These are phyloP conservation scores for Lentinula raphanica DNA, from an alignment of 768 basidiomycete genomes.

Conservation along the genomic window DNA sequence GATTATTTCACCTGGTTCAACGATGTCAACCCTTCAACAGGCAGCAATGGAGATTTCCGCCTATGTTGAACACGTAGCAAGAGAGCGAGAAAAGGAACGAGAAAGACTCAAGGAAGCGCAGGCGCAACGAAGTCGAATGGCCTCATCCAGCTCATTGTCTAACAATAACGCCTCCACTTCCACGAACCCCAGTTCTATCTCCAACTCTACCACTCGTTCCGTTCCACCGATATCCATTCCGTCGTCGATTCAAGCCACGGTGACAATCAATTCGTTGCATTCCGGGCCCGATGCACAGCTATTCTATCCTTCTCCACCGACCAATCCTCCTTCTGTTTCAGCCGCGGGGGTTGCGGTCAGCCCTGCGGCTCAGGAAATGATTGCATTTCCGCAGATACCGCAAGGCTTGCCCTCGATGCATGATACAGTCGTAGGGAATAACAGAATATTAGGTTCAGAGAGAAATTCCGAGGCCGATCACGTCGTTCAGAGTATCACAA, in stretches of 20 bases:
- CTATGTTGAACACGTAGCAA: slow-evolving; percentile 72
- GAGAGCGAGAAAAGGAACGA: slow-evolving; percentile 73
- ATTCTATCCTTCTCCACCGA: slow-evolving; percentile 18
- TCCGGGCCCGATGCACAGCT: slow-evolving; percentile 8
- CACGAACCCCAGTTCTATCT: slow-evolving; percentile 13
- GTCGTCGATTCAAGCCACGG: not conserved
- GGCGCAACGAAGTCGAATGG: slow-evolving; percentile 12
- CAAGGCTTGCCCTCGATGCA: slow-evolving; percentile 10
- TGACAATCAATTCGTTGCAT: not conserved
- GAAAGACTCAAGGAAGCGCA: slow-evolving; percentile 62
- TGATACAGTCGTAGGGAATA: slow-evolving; percentile 19
- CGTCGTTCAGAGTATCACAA: not conserved
- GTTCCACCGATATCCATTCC: slow-evolving; percentile 4
- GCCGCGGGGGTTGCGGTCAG: slow-evolving; percentile 11
- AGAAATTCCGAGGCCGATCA: slow-evolving; percentile 14
- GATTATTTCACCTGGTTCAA: slow-evolving; percentile 25
- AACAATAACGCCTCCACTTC: slow-evolving; percentile 17
- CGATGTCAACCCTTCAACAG: slow-evolving; percentile 27
- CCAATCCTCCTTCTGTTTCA: slow-evolving; percentile 1
- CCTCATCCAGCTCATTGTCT: slow-evolving; percentile 13
- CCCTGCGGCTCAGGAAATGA: slow-evolving; percentile 16
- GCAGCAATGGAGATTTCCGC: slow-evolving; percentile 58
- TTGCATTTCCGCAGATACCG: slow-evolving; percentile 12
- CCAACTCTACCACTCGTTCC: not conserved
- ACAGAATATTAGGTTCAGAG: slow-evolving; percentile 16